Evolutionary conservation across 768 basidiomycete genomes (phyloP), one percentile per base, ranked within the genome.

Genomic region (Paxillus rubicundulus): DNA sequence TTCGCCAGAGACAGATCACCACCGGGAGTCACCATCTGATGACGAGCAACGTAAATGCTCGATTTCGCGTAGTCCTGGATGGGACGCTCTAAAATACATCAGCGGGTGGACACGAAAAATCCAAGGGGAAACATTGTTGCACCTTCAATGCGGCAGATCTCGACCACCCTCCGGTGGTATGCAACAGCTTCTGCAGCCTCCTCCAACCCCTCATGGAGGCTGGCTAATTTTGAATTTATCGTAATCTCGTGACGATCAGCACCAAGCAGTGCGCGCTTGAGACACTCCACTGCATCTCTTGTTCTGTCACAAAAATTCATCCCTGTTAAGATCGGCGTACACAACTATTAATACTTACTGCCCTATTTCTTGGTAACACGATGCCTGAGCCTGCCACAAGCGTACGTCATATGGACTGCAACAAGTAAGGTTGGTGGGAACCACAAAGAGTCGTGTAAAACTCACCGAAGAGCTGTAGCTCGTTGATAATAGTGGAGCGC

Each of bases 401-500:
- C 97, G 84, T 34, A 93, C 87, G 69, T 98, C 97, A 66, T 97
- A 98, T 5, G 97, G 95, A 37, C 94, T 96, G 53, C 1, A 27
- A 9, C 51, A 39, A 17, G 40, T 50, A 43, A 56, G 44, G 43
- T 40, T 24, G 38, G 24, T 18, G 5, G 1, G 14, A 10, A 54
- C 24, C n/a, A 33, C 39, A 51, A 33, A 33, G 18, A 12, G 34
- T 33, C 47, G 44, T 42, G 50, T 28, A 24, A n/a, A 36, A 50
- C 71, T 51, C 61, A 93, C 92, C 93, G 78, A 49, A 98, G 75
- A 17, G 95, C 89, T 24, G 94, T 95, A 4, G 97, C 95, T 62
- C 92, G 85, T 64, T 98, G 95, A 66, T 95, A 98, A 71, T 98
- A 99, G 70, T 96, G 85, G 27, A 98, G 75, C 5, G 96, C 89